Percentiles rank a stretch among this genome's conserved stretches.
These are phyloP conservation scores for Aspergillaceae sp. DNA, from an alignment of 2,329 filamentous ascomycete species.

Conservation along the genomic window DNA sequence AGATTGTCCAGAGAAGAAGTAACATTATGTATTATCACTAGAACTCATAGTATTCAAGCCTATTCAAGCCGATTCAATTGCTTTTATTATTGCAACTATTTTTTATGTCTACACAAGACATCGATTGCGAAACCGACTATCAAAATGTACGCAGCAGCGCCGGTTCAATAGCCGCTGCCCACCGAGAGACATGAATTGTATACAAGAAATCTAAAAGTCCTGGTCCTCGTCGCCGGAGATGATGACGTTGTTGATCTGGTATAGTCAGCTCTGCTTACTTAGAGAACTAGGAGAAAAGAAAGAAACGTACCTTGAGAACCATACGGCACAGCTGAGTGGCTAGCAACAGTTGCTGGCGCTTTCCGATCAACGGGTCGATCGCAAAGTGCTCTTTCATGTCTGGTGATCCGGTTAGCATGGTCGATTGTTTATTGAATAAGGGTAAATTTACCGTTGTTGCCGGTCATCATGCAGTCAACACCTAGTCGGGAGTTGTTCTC, in stretches of 20 bases:
- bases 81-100: background rate
- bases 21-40: too few species aligned
- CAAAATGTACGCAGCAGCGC: background rate
- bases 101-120: background rate
- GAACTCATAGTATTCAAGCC: too few species aligned
- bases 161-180: background rate
- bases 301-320: conserved; percentile 68
- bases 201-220: conserved; percentile 58
- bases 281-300: conserved; percentile 6
- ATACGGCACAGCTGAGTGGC: conserved; percentile 96
- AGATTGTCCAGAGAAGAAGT: too few species aligned
- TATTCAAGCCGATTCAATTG: too few species aligned
- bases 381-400: conserved; percentile 98
- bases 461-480: conserved; percentile 95
- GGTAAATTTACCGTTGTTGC: conserved; percentile 61
- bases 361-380: conserved; percentile 95
- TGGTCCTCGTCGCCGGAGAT: conserved; percentile 78
- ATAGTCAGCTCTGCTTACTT: background rate
- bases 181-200: conserved; percentile 5
- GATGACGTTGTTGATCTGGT: conserved; percentile 79
- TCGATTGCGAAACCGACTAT: background rate
- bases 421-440: background rate
- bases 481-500: conserved; percentile 70
- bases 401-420: conserved; percentile 20
- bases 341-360: conserved; percentile 91